These are phyloP conservation scores for Lachancea nothofagi DNA, from an alignment of 805 yeast genomes.

Conservation along the genomic window DNA sequence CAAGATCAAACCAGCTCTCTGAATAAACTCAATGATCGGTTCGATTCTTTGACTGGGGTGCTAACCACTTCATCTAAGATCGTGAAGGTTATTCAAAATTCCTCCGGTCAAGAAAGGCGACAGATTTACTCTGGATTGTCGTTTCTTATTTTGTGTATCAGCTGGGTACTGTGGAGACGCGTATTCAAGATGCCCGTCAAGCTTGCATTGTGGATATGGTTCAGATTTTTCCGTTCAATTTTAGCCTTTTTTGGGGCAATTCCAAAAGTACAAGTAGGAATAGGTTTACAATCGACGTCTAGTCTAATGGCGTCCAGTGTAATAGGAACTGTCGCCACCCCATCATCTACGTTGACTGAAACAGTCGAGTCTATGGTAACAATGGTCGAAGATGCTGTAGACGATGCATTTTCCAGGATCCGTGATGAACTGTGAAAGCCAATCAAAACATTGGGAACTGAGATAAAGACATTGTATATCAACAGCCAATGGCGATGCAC, in stretches of 20 bases:
- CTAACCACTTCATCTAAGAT: constrained; percentile 27
- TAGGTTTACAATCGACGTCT: not conserved
- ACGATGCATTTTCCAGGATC: constrained; percentile 8
- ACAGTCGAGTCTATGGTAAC: not conserved
- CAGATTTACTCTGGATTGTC: constrained; percentile 30
- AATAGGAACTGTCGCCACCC: not conserved
- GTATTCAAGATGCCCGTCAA: constrained; percentile 31
- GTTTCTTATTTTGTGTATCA: constrained; percentile 25
- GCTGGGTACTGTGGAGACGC: constrained; percentile 35
- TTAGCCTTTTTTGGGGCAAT: constrained; percentile 26
- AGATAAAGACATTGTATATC: not conserved
- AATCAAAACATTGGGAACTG: not conserved
- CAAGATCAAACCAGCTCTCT: constrained; percentile 29
- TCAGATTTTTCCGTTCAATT: constrained; percentile 35
- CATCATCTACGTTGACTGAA: not conserved
- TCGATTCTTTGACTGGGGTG: constrained; percentile 26
- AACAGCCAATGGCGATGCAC: too few species aligned
- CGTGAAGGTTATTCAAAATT: constrained; percentile 28
- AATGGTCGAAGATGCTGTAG: constrained; percentile 8
- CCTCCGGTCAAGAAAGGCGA: constrained; percentile 32
- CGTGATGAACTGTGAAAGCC: constrained; percentile 10
- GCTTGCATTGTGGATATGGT: constrained; percentile 28
- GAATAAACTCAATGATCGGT: constrained; percentile 28
- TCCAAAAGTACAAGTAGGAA: constrained; percentile 3
- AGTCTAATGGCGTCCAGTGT: not conserved